phyloP scores from a whole-genome alignment of 75 land plant species.

The Adiantum capillusveneris region DNA sequence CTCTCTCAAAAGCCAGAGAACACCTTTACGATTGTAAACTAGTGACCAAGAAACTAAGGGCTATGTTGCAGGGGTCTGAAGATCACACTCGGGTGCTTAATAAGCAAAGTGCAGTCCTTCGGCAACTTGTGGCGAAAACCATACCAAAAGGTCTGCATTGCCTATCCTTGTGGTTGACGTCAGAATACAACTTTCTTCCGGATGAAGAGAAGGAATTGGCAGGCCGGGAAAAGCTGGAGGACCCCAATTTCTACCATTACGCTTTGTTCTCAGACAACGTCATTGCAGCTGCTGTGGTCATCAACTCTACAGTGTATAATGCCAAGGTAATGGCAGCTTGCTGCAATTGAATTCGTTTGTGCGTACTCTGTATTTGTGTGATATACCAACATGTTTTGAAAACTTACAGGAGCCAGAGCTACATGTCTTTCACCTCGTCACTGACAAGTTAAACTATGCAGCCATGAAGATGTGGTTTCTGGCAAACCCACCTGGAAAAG shows the following conservation, averaged over 20 bases:
- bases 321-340: constrained; percentile 30
- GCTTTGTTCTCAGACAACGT: constrained; percentile 73
- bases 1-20: constrained; percentile 43
- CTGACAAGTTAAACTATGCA: constrained; percentile 53
- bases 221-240: constrained; percentile 25
- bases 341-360: background rate
- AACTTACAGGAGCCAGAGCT: constrained; percentile 48
- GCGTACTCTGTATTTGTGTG: background rate
- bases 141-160: constrained; percentile 76
- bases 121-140: constrained; percentile 50
- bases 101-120: constrained; percentile 39
- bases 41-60: constrained; percentile 48
- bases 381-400: background rate
- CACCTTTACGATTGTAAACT: constrained; percentile 47
- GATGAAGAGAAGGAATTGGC: constrained; percentile 28
- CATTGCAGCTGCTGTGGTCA: constrained; percentile 61
- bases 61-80: constrained; percentile 47
- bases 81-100: constrained; percentile 45
- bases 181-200: constrained; percentile 43
- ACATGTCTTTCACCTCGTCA: constrained; percentile 68
- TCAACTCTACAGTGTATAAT: constrained; percentile 50
- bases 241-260: constrained; percentile 43
- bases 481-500: constrained; percentile 47
- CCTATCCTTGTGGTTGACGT: constrained; percentile 53
- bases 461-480: constrained; percentile 74